Percentiles rank a stretch among this genome's conserved stretches.
phyloP scores from a whole-genome alignment of 805 yeast species.

The Barnettozyma vustinii region DNA sequence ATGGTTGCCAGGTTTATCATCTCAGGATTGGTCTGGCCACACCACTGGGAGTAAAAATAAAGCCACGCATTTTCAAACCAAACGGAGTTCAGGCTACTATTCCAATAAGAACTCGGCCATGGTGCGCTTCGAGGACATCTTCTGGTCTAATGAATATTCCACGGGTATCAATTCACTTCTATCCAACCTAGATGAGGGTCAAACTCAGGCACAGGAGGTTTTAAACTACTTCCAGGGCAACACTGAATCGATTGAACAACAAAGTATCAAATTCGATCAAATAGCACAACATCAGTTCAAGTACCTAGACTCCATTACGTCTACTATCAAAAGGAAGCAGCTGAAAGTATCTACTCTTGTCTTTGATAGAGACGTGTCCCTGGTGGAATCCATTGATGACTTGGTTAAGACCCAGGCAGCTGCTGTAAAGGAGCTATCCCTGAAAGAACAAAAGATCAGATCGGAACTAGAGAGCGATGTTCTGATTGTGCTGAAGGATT shows the following conservation, averaged over 20 bases:
- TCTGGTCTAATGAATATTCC: slow-evolving; percentile 29
- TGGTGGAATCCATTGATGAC: slow-evolving; percentile 5
- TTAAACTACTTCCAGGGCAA: slow-evolving; percentile 19
- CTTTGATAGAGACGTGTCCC: not conserved
- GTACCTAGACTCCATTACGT: slow-evolving; percentile 3
- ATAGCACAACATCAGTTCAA: slow-evolving; percentile 7
- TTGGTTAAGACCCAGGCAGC: slow-evolving; percentile 7
- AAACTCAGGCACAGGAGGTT: slow-evolving; percentile 11
- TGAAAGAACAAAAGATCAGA: slow-evolving; percentile 1
- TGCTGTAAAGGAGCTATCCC: slow-evolving; percentile 3
- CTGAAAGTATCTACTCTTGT: not conserved
- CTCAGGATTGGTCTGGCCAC: not conserved
- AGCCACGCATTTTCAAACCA: not conserved
- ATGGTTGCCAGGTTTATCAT: not conserved
- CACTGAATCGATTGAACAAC: slow-evolving; percentile 14
- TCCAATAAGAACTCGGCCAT: not conserved
- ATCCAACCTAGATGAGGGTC: slow-evolving; percentile 17
- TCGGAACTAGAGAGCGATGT: slow-evolving; percentile 16
- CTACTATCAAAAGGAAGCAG: not conserved
- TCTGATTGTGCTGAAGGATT: slow-evolving; percentile 14
- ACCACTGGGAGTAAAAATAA: not conserved
- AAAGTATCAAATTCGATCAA: slow-evolving; percentile 11
- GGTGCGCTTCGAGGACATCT: slow-evolving; percentile 15
- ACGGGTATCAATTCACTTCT: slow-evolving; percentile 25
- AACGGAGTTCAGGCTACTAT: too few relatives aligned